These are phyloP conservation scores for Pilatotrama ljubarskyi DNA, from an alignment of 768 basidiomycete genomes.

Conservation along the genomic window DNA sequence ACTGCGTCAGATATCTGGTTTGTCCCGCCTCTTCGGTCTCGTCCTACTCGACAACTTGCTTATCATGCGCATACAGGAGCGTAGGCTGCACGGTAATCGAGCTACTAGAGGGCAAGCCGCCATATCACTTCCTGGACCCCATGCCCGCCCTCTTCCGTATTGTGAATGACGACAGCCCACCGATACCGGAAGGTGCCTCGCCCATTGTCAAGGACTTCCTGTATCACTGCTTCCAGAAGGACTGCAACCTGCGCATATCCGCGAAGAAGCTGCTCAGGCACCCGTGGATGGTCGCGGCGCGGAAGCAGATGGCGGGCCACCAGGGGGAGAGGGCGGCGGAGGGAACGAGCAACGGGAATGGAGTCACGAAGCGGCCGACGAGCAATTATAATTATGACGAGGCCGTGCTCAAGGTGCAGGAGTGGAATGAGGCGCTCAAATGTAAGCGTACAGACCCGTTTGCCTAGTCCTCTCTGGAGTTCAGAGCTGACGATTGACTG, in stretches of 20 bases:
- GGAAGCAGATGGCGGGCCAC: constrained; percentile 63
- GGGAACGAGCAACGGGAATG: constrained; percentile 38
- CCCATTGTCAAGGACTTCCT: constrained; percentile 96
- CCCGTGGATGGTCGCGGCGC: constrained; percentile 92
- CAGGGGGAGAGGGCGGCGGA: constrained; percentile 37
- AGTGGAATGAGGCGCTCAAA: constrained; percentile 98
- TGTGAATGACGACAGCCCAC: constrained; percentile 96
- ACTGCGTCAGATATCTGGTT: constrained; percentile 97
- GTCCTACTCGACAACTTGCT: not conserved
- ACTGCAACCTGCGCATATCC: constrained; percentile 89
- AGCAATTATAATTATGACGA: constrained; percentile 93
- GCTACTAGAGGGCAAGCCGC: constrained; percentile 86
- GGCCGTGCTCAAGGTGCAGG: constrained; percentile 91
- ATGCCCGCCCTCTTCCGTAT: constrained; percentile 99
- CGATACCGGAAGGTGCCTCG: constrained; percentile 93
- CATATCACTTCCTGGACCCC: constrained; percentile 93
- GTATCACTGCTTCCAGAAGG: constrained; percentile 98
- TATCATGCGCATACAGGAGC: constrained; percentile 44
- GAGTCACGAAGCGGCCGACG: constrained; percentile 46
- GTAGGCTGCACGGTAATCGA: constrained; percentile 99
- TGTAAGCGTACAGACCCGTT: constrained; percentile 46
- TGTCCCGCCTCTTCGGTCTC: constrained; percentile 22
- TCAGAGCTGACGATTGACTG: constrained; percentile 10
- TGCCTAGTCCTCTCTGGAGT: not conserved
- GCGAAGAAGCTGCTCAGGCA: constrained; percentile 91